Evolutionary conservation across 768 basidiomycete species (phyloP).

Genomic region (Kwoniella botswanensis): DNA sequence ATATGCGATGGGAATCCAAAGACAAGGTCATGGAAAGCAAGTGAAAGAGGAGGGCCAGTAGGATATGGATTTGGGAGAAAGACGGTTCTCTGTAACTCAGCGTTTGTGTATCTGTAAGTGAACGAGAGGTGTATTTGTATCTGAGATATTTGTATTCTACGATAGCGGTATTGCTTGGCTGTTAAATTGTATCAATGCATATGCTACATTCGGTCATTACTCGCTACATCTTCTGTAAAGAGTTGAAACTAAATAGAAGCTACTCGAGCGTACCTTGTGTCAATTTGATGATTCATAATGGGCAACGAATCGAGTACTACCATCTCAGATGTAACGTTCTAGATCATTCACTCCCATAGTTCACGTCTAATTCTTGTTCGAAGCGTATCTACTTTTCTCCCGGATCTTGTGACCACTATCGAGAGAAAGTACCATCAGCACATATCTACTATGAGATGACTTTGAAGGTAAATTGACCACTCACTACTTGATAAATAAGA

Average conservation of each 20-base stretch:
- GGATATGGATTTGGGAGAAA: background rate
- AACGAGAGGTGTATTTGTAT: no score
- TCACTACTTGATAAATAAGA: conserved; percentile 37
- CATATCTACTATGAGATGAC: background rate
- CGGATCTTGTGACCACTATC: conserved; percentile 25
- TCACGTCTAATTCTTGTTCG: conserved; percentile 16
- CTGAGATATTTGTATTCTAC: no score
- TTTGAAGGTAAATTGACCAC: background rate
- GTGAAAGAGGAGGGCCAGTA: conserved; percentile 41
- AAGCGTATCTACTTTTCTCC: conserved; percentile 20
- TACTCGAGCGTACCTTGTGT: no score
- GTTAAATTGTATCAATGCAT: no score
- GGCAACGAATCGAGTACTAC: no score
- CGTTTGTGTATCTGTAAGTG: no score
- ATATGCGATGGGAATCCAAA: conserved; percentile 55
- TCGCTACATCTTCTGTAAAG: no score
- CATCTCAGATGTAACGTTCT: background rate
- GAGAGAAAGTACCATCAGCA: background rate
- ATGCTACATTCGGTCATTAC: no score
- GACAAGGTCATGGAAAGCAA: conserved; percentile 52
- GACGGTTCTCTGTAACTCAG: no score
- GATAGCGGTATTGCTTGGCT: no score
- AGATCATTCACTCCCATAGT: background rate
- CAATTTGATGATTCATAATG: no score
- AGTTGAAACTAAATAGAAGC: no score